phyloP scores from a whole-genome alignment of 805 yeast genomes.

The Sugiyamaella smithiae region DNA sequence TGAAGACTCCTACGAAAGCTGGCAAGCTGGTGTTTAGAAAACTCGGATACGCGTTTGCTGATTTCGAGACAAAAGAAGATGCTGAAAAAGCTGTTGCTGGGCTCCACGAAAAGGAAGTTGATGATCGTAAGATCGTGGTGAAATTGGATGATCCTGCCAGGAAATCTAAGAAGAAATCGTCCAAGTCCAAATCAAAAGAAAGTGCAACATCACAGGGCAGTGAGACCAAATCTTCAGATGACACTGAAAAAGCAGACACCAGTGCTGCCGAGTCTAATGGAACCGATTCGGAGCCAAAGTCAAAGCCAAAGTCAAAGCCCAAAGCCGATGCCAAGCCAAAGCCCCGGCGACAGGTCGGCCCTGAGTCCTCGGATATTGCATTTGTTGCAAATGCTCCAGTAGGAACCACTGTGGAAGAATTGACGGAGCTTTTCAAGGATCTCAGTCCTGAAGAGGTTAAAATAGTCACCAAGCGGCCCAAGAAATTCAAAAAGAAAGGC shows the following conservation, averaged over 20 bases:
- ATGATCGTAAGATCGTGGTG: constrained; percentile 24
- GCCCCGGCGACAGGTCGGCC: constrained; percentile 46
- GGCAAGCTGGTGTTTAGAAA: constrained; percentile 19
- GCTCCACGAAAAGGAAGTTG: constrained; percentile 36
- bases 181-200: background rate
- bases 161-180: constrained; percentile 7
- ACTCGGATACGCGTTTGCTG: constrained; percentile 56
- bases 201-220: background rate
- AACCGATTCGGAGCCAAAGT: background rate
- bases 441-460: constrained; percentile 36
- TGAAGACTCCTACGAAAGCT: constrained; percentile 32
- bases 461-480: constrained; percentile 18
- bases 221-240: constrained; percentile 2
- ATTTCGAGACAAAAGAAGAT: constrained; percentile 41
- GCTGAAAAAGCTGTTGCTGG: constrained; percentile 41
- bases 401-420: constrained; percentile 45
- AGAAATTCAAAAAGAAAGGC: constrained; percentile 21
- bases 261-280: constrained; percentile 17
- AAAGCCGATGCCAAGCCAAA: constrained; percentile 5
- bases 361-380: constrained; percentile 53
- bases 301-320: constrained; percentile 15
- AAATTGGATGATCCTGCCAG: constrained; percentile 34
- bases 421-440: constrained; percentile 41
- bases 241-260: constrained; percentile 14
- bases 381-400: constrained; percentile 61